A percentile compares a stretch with the other conserved stretches of the same genome.
These are phyloP conservation scores for Naganishia cerealis DNA, from an alignment of 1,284 basidiomycete species.

Conservation along the genomic window DNA sequence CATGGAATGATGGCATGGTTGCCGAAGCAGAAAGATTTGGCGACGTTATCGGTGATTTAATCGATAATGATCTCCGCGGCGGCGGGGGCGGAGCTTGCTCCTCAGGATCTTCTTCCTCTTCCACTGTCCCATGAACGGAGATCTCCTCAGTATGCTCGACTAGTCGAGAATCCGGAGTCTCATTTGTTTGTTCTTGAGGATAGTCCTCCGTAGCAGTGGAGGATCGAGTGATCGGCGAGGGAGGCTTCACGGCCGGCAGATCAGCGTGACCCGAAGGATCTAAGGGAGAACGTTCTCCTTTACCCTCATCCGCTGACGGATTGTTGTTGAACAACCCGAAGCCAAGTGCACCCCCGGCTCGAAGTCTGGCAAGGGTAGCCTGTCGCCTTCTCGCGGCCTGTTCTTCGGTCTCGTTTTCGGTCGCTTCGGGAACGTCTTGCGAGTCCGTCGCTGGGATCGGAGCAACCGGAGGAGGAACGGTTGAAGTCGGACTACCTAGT, in stretches of 20 bases:
- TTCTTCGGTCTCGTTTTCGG: conserved; percentile 49
- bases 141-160: not conserved
- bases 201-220: not conserved
- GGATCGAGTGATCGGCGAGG: not conserved
- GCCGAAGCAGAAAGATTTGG: not conserved
- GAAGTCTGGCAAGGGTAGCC: conserved; percentile 49
- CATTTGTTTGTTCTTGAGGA: not conserved
- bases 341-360: conserved; percentile 51
- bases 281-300: not conserved
- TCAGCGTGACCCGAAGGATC: not conserved
- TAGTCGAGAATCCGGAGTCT: not conserved
- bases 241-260: not conserved
- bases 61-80: conserved; percentile 29
- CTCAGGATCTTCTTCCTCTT: conserved; percentile 32
- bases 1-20: conserved; percentile 5
- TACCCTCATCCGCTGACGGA: conserved; percentile 7
- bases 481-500: conserved; percentile 17
- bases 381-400: conserved; percentile 47
- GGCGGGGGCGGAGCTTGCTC: conserved; percentile 35
- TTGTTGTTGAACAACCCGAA: conserved; percentile 50
- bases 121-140: not conserved
- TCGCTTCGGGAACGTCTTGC: conserved; percentile 30
- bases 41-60: conserved; percentile 11
- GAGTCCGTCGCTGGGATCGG: not conserved
- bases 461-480: not conserved